These are phyloP conservation scores for Lipomyces anomalus DNA, from an alignment of 805 yeast species.

Conservation along the genomic window DNA sequence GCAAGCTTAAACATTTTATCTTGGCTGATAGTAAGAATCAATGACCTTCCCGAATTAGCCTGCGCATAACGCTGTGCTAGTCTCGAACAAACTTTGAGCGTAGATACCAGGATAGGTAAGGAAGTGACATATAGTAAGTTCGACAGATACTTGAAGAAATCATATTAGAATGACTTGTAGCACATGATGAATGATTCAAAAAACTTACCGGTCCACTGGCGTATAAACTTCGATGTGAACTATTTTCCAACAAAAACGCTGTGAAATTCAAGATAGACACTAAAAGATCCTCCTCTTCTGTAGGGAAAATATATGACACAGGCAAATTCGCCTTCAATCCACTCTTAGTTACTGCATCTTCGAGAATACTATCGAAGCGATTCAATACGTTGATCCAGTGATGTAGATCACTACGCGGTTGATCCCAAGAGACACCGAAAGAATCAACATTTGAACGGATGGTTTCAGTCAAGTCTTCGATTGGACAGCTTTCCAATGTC, in stretches of 20 bases:
- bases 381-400: slow-evolving; percentile 76
- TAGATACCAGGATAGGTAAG: slow-evolving; percentile 51
- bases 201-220: slow-evolving; percentile 23
- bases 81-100: slow-evolving; percentile 54
- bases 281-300: slow-evolving; percentile 43
- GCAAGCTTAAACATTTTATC: slow-evolving; percentile 50
- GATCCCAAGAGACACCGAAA: slow-evolving; percentile 17
- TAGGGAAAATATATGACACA: slow-evolving; percentile 42
- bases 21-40: slow-evolving; percentile 42
- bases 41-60: slow-evolving; percentile 39
- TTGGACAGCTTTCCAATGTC: slow-evolving; percentile 16
- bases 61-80: slow-evolving; percentile 57
- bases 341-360: slow-evolving; percentile 49
- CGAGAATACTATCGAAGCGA: slow-evolving; percentile 64
- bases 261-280: slow-evolving; percentile 57
- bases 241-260: slow-evolving; percentile 56
- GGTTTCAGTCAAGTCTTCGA: slow-evolving; percentile 8
- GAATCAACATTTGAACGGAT: no score
- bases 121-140: slow-evolving; percentile 55
- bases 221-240: slow-evolving; percentile 62
- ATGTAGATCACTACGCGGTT: slow-evolving; percentile 59
- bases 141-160: slow-evolving; percentile 38
- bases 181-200: background rate
- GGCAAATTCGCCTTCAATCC: slow-evolving; percentile 43
- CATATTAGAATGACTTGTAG: background rate